Evolutionary conservation across 352 stramenopile genomes (phyloP).

Genomic region (Phytophthora multivora): DNA sequence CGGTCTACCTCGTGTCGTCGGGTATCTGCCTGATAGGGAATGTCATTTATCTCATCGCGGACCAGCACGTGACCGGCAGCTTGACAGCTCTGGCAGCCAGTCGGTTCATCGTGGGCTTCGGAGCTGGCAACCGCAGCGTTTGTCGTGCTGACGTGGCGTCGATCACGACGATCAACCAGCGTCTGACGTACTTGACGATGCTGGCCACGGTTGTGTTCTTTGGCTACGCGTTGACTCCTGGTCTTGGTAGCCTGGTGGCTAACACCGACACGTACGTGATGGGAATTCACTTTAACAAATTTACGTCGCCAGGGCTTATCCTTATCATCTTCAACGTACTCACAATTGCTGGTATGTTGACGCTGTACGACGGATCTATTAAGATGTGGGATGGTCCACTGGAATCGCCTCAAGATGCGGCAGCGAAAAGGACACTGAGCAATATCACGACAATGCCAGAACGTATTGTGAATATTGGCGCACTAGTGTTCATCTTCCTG

Average conservation of each 20-base stretch:
- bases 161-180: conserved; percentile 70
- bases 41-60: conserved; percentile 69
- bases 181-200: conserved; percentile 72
- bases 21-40: conserved; percentile 67
- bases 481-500: conserved; percentile 70
- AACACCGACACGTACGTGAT: conserved; percentile 53
- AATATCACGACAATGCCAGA: conserved; percentile 51
- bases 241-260: conserved; percentile 59
- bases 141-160: conserved; percentile 70
- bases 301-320: conserved; percentile 64
- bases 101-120: conserved; percentile 77
- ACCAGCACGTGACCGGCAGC: conserved; percentile 59
- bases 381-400: conserved; percentile 48
- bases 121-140: conserved; percentile 71
- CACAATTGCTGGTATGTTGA: conserved; percentile 64
- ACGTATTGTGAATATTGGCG: conserved; percentile 65
- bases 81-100: conserved; percentile 52
- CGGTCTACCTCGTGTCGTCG: conserved; percentile 75
- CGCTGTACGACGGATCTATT: conserved; percentile 58
- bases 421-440: conserved; percentile 46
- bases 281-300: conserved; percentile 70
- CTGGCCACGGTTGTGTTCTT: conserved; percentile 75
- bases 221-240: conserved; percentile 71
- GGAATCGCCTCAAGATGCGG: conserved; percentile 36
- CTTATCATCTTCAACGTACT: conserved; percentile 57